Conservation (phyloP, 2,329 filamentous ascomycete species). For the Colletotrichum tanaceti region DNA sequence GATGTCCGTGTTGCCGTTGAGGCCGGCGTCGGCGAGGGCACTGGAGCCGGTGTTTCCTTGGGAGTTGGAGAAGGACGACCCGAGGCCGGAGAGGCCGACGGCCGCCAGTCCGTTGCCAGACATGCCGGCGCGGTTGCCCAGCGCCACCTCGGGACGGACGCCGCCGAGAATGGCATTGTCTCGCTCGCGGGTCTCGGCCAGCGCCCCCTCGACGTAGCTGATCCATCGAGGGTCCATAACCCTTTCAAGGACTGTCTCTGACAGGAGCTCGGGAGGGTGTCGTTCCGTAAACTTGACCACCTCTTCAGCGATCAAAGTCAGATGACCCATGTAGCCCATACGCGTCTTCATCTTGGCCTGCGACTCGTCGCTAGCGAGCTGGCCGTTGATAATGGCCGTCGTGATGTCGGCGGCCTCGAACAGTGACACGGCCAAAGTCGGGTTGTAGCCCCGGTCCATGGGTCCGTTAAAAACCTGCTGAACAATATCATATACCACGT, state of each 20-base stretch:
- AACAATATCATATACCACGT: slow-evolving; percentile 98
- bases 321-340: slow-evolving; percentile 97
- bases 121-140: slow-evolving; percentile 78
- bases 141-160: slow-evolving; percentile 88
- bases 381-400: slow-evolving; percentile 90
- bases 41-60: slow-evolving; percentile 41
- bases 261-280: slow-evolving; percentile 88
- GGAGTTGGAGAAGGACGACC: slow-evolving; percentile 48
- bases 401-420: slow-evolving; percentile 93
- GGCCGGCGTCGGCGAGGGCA: slow-evolving; percentile 39
- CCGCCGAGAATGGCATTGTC: slow-evolving; percentile 99
- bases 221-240: slow-evolving; percentile 94
- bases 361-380: slow-evolving; percentile 86
- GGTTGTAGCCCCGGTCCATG: slow-evolving; percentile 96
- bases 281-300: slow-evolving; percentile 98
- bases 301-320: slow-evolving; percentile 96
- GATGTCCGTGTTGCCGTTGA: slow-evolving; percentile 68
- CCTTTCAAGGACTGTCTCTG: slow-evolving; percentile 84
- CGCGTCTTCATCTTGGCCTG: slow-evolving; percentile 87
- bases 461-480: slow-evolving; percentile 99
- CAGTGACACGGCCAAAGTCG: slow-evolving; percentile 87
- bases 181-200: slow-evolving; percentile 92
- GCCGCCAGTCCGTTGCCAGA: slow-evolving; percentile 56
- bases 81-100: slow-evolving; percentile 56
- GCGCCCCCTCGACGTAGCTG: slow-evolving; percentile 90